phyloP scores from a whole-genome alignment of 2,329 filamentous ascomycete species.

The Alternaria ethzedia region DNA sequence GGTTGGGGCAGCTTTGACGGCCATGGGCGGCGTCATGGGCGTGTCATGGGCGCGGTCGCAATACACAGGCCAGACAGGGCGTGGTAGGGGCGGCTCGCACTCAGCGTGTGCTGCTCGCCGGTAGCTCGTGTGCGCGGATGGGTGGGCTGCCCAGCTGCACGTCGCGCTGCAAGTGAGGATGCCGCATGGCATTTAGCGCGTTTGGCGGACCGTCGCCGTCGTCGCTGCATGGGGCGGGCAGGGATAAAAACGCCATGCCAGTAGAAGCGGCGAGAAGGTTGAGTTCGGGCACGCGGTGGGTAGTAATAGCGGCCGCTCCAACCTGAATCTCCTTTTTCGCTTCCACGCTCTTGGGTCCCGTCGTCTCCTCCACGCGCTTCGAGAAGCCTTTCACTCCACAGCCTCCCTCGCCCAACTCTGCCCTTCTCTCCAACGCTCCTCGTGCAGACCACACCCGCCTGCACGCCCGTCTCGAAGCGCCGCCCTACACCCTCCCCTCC shows the following conservation, averaged over 20 bases:
- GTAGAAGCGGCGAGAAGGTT: conserved; percentile 36
- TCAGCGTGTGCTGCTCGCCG: background rate
- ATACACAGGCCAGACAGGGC: background rate
- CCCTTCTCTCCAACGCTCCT: background rate
- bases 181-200: conserved; percentile 23
- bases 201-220: conserved; percentile 32
- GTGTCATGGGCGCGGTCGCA: background rate
- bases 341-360: conserved; percentile 42
- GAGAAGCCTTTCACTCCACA: conserved; percentile 33
- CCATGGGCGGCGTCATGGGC: conserved; percentile 4
- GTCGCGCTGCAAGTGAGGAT: conserved; percentile 15
- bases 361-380: conserved; percentile 41
- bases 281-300: conserved; percentile 34
- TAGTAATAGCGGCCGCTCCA: conserved; percentile 43
- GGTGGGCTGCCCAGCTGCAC: conserved; percentile 7
- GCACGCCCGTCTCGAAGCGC: background rate
- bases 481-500: conserved; percentile 3
- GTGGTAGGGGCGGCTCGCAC: background rate
- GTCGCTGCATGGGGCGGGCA: conserved; percentile 33
- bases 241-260: conserved; percentile 27
- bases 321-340: conserved; percentile 44
- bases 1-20: background rate
- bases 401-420: conserved; percentile 7
- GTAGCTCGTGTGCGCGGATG: background rate
- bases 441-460: background rate